phyloP scores from a whole-genome alignment of 2,329 filamentous ascomycete genomes.

The Elsinoe arachidis region DNA sequence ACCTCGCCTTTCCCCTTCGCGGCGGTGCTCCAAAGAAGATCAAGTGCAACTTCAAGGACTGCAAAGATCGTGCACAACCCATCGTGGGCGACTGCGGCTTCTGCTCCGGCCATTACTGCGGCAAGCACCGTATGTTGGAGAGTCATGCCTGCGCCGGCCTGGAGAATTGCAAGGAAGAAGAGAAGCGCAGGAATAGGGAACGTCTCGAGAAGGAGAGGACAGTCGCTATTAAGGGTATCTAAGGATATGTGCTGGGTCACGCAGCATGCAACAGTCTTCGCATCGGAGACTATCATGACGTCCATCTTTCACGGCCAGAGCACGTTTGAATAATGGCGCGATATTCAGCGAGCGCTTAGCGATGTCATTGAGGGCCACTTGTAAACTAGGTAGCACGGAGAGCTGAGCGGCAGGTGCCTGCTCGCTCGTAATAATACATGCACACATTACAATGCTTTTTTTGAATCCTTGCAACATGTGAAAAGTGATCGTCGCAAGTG shows the following conservation, averaged over 20 bases:
- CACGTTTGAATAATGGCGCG: background rate
- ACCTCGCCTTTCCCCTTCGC: conserved; percentile 50
- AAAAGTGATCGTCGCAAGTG: background rate
- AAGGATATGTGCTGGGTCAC: background rate
- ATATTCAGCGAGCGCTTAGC: conserved; percentile 8
- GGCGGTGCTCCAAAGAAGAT: conserved; percentile 62
- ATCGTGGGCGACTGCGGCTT: conserved; percentile 96
- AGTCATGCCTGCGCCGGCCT: conserved; percentile 88
- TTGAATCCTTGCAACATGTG: background rate
- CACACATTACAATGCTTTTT: background rate
- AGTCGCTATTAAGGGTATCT: conserved; percentile 86
- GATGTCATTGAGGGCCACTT: background rate
- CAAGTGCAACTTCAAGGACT: conserved; percentile 81
- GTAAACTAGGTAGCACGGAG: conserved; percentile 10
- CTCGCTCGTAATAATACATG: conserved; percentile 11
- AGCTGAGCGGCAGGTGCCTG: conserved; percentile 14
- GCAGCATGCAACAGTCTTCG: background rate
- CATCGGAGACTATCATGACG: background rate
- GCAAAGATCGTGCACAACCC: conserved; percentile 76
- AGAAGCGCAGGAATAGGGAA: conserved; percentile 85
- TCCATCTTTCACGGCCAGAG: background rate
- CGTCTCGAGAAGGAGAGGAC: conserved; percentile 90
- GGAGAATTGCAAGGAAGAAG: conserved; percentile 97
- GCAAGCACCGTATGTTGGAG: conserved; percentile 87
- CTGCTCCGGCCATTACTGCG: conserved; percentile 89